Base-by-base conservation (phyloP, 2,329 filamentous ascomycete genomes). In the Diplodia seriata region DNA sequence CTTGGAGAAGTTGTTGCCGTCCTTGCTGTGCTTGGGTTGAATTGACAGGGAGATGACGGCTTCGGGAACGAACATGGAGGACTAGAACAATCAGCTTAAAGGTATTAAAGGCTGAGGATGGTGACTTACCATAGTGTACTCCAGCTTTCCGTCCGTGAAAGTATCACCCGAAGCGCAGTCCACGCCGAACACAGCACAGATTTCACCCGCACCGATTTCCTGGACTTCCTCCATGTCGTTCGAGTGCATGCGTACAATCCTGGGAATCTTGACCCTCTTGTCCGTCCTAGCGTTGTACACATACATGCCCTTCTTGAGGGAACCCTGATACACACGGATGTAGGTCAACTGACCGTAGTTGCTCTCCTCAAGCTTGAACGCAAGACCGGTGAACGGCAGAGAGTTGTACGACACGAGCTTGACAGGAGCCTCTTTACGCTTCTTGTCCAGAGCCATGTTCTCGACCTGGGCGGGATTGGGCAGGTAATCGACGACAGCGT, bases 361-460 rank as follows among this genome's bases (percentile, higher is more conserved):
- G 82, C 94, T 97, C 82, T 99, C 95, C 85, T 99, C 95, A 26
- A 99, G 89, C 85, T 99, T 99, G 86, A 99, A 99, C 11, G 95
- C 95, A 70, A 99, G 85, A 61, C 95, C 95, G 67, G 97, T 93
- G 76, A 98, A 97, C 0, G 95, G 95, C 29, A 97, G 85, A 26
- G 92, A 91, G 81, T 96, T 95, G 84, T 98, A 97, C 1, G 94
- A 93, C 20, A 97, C 89, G 67, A 99, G 87, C 78, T 94, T 91
- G 69, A 97, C 94, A 2, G 89, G 86, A 59, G 89, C 87, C 80
- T 99, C 95, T 53, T 84, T 84, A 74, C 91, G 88, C 76, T 89
- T 88, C 77, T 89, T 90, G 80, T 99, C 94, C 67, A 99, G 86
- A 7, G 94, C 95, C 75, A 91, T 82, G 82, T 98, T 98, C 77